These are phyloP conservation scores for Primulina tabacum DNA, from an alignment of 257 asterid genomes.

Conservation along the genomic window DNA sequence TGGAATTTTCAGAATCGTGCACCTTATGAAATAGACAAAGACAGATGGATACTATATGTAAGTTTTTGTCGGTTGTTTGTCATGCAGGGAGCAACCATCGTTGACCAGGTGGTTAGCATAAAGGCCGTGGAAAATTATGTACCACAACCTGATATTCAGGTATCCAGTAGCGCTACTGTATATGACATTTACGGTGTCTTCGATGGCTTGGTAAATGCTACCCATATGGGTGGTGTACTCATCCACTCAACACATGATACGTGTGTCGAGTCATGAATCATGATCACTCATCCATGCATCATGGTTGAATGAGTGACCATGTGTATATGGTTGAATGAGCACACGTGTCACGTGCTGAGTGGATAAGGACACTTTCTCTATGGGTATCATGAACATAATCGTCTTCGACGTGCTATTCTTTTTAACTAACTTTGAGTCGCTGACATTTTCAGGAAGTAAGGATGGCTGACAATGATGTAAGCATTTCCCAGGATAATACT, in stretches of 20 bases:
- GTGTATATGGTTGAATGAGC: too few relatives aligned
- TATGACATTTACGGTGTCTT: constrained; percentile 10
- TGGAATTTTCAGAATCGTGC: constrained; percentile 14
- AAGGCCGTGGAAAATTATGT: constrained; percentile 56
- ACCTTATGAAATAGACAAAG: constrained; percentile 15
- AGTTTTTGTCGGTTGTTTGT: not conserved
- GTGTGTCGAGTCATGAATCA: too few relatives aligned
- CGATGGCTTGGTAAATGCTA: too few relatives aligned
- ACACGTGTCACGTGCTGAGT: too few relatives aligned
- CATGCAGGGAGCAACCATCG: constrained; percentile 79
- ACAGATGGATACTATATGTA: not conserved
- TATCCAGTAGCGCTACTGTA: constrained; percentile 39
- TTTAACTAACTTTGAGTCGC: not conserved
- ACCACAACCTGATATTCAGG: constrained; percentile 46
- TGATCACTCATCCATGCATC: too few relatives aligned
- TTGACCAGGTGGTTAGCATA: constrained; percentile 70
- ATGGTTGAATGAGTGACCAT: too few relatives aligned
- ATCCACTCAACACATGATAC: too few relatives aligned
- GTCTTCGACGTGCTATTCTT: constrained; percentile 9
- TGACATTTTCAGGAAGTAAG: constrained; percentile 39
- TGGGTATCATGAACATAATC: too few relatives aligned
- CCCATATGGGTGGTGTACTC: too few relatives aligned
- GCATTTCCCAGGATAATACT: constrained; percentile 33
- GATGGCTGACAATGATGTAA: constrained; percentile 37
- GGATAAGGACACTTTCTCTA: too few relatives aligned